These are phyloP conservation scores for Monosporascus sp. DNA, from an alignment of 2,329 filamentous ascomycete species.

Conservation along the genomic window DNA sequence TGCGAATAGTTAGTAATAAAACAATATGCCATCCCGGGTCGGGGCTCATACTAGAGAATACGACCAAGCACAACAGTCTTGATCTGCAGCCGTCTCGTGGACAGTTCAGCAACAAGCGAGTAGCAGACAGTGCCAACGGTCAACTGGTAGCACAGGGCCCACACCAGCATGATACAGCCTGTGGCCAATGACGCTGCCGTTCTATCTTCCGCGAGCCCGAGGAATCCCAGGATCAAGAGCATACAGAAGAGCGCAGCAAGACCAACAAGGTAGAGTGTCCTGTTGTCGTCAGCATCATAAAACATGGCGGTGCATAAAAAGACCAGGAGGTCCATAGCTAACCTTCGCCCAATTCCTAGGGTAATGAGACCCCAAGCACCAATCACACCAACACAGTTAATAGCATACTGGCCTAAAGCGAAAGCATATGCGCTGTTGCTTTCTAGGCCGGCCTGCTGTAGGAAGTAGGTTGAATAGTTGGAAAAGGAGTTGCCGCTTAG, in stretches of 20 bases:
- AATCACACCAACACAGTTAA: slow-evolving; percentile 77
- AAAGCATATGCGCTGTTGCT: slow-evolving; percentile 51
- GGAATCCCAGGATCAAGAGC: slow-evolving; percentile 79
- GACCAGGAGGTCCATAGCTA: background rate
- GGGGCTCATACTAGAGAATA: slow-evolving; percentile 56
- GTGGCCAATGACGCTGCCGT: slow-evolving; percentile 66
- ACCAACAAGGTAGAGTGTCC: slow-evolving; percentile 67
- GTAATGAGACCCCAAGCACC: slow-evolving; percentile 79
- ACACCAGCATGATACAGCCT: slow-evolving; percentile 78
- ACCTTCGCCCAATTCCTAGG: slow-evolving; percentile 65
- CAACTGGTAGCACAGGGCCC: slow-evolving; percentile 79
- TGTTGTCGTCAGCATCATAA: slow-evolving; percentile 20
- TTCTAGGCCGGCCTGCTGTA: slow-evolving; percentile 53
- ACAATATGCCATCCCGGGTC: background rate
- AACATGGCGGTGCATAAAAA: slow-evolving; percentile 13
- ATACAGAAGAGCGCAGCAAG: slow-evolving; percentile 68
- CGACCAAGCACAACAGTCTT: slow-evolving; percentile 87
- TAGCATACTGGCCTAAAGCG: slow-evolving; percentile 59
- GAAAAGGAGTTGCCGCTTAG: slow-evolving; percentile 59
- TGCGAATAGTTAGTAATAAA: slow-evolving; percentile 21
- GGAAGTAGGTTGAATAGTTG: slow-evolving; percentile 60
- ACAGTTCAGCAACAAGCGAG: slow-evolving; percentile 80
- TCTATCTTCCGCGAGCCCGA: slow-evolving; percentile 67
- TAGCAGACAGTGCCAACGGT: slow-evolving; percentile 88
- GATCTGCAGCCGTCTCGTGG: slow-evolving; percentile 76